Evolutionary conservation across 2,329 filamentous ascomycete species (phyloP), one percentile per base, ranked within the genome.

Genomic region (Onygenales sp.): DNA sequence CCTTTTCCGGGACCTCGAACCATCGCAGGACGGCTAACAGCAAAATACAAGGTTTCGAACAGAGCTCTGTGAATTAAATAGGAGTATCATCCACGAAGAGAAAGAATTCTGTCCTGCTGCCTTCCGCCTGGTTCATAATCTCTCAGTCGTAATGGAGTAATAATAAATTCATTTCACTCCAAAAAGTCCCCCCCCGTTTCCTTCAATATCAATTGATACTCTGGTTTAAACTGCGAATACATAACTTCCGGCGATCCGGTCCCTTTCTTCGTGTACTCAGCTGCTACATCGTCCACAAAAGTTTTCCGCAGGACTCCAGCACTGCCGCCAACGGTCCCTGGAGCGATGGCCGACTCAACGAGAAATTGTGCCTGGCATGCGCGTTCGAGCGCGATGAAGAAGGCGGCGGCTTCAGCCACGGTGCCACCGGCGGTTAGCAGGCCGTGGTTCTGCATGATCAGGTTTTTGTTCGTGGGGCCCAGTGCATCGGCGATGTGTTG

Each of bases 391-490:
- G 85, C 69, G 0, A 81, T 83, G 62, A 87, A 86, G 37, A 88
- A 67, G 62, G 82, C 87, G 0, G 82, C 83, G 1, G 86, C 86
- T 67, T 90, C 86, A 59, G 88, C 86, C 1, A 90, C 85, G 0
- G 86, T 89, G 6, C 67, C 63, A 4, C 86, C 86, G 0, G 86
- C 82, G 0, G 84, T 77, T 46, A 78, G 57, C 11, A 77, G 57
- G 3, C 75, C 66, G 47, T 69, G 66, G 46, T 68, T 68, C 37
- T 62, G 62, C 34, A 68, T 44, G 1, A 68, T 62, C 2, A 61
- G 32, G 5, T 47, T 57, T 40, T 59, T 60, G 2, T 55, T 54
- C 0, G 51, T 59, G 3, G 56, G 51, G 0, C 64, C 65, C 8
- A 68, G 54, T 0, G 60, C 57, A 10, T 60, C 58, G 1, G 73